These are phyloP conservation scores for Ophiostoma fasciatum DNA, from an alignment of 2,329 filamentous ascomycete species.

Conservation along the genomic window DNA sequence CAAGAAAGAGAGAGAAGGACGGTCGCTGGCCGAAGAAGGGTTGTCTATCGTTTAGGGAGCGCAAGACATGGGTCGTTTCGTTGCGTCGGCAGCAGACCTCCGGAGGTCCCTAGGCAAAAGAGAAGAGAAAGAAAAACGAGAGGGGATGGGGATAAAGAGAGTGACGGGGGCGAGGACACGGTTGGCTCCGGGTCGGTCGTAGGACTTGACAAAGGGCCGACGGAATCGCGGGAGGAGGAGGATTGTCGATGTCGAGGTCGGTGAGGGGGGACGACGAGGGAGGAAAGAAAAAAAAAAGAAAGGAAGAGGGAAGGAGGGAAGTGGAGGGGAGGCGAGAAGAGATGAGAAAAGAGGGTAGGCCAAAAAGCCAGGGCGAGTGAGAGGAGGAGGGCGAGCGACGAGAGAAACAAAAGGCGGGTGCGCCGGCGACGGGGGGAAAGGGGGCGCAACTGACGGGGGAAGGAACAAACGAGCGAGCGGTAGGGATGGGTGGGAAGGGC, in stretches of 20 bases:
- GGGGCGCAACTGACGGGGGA: too few species aligned
- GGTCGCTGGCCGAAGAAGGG: slow-evolving; percentile 4
- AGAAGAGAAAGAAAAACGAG: slow-evolving; percentile 2
- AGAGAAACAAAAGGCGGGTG: neutral
- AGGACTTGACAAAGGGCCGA: slow-evolving; percentile 13
- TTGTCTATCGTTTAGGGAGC: slow-evolving; percentile 8
- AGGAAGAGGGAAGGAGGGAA: neutral
- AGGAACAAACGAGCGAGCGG: too few species aligned
- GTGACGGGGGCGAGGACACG: slow-evolving; percentile 8
- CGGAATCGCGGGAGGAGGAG: slow-evolving; percentile 12
- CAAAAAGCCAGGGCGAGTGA: too few species aligned
- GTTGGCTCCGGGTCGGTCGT: slow-evolving; percentile 15
- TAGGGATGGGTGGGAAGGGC: too few species aligned
- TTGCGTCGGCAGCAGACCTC: slow-evolving; percentile 13
- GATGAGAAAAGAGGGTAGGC: neutral
- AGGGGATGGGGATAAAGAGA: slow-evolving; percentile 2
- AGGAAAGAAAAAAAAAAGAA: neutral
- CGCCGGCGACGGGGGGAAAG: too few species aligned
- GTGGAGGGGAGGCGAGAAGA: too few species aligned
- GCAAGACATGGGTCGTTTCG: slow-evolving; percentile 2
- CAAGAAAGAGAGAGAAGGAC: slow-evolving; percentile 1
- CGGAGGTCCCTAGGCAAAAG: slow-evolving; percentile 13
- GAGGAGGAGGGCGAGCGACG: too few species aligned
- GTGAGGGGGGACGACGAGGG: slow-evolving; percentile 8
- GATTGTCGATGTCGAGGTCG: slow-evolving; percentile 16